phyloP scores from a whole-genome alignment of 805 yeast species.

The Kodamaea laetipori region DNA sequence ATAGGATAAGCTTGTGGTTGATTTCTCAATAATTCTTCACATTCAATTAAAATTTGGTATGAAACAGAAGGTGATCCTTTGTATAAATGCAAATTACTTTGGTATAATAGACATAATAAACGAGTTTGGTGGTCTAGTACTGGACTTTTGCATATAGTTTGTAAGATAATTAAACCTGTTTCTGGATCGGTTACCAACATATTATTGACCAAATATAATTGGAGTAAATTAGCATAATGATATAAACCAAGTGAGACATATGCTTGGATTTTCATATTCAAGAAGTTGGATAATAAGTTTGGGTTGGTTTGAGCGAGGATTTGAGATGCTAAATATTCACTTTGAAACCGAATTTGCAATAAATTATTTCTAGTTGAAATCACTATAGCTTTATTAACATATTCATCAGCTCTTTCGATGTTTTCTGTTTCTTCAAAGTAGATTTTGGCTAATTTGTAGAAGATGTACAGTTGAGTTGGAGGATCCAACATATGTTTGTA shows the following conservation, averaged over 20 bases:
- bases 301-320: conserved; percentile 33
- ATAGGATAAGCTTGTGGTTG: neutral
- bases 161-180: conserved; percentile 25
- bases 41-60: conserved; percentile 10
- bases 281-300: conserved; percentile 30
- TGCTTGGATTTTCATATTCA: conserved; percentile 26
- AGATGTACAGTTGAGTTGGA: conserved; percentile 31
- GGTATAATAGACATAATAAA: conserved; percentile 17
- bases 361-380: conserved; percentile 32
- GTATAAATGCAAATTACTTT: conserved; percentile 20
- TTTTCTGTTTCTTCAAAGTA: conserved; percentile 46
- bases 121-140: conserved; percentile 12
- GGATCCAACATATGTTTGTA: conserved; percentile 34
- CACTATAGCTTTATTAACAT: conserved; percentile 32
- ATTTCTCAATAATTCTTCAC: conserved; percentile 3
- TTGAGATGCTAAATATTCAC: conserved; percentile 40
- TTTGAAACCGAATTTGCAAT: conserved; percentile 24
- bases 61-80: conserved; percentile 20
- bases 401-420: conserved; percentile 43
- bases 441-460: conserved; percentile 38
- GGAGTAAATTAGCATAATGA: conserved; percentile 29
- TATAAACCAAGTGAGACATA: conserved; percentile 16
- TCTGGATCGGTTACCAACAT: conserved; percentile 28
- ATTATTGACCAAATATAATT: conserved; percentile 32
- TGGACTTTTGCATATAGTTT: conserved; percentile 11